A percentile compares a stretch with the other conserved stretches of the same genome.
Conservation (phyloP, 2,329 filamentous ascomycete species). For the Claviceps sorghi region DNA sequence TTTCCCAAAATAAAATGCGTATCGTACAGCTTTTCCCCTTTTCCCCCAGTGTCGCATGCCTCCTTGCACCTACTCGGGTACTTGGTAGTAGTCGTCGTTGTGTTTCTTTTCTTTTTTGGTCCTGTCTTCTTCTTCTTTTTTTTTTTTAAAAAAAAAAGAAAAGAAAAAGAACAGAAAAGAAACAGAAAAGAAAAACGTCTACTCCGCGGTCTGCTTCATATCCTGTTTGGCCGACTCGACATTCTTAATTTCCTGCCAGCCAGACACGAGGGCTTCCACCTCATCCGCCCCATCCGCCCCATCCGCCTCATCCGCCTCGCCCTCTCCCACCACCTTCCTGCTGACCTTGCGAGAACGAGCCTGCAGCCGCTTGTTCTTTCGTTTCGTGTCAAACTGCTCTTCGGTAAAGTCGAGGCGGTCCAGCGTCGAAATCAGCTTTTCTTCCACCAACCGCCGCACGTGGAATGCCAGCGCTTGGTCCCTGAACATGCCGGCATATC, state of each 20-base stretch:
- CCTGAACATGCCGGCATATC: slow-evolving; percentile 66
- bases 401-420: slow-evolving; percentile 36
- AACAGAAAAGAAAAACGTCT: no score
- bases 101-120: no score
- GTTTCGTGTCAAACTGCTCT: slow-evolving; percentile 15
- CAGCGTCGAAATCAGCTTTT: slow-evolving; percentile 42
- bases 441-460: slow-evolving; percentile 63
- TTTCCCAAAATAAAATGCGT: no score
- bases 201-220: neutral
- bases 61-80: no score
- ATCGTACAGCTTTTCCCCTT: no score
- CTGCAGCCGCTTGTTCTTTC: slow-evolving; percentile 11
- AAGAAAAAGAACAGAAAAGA: no score
- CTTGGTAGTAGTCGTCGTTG: no score
- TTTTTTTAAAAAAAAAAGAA: no score
- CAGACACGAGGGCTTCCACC: slow-evolving; percentile 7
- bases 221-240: neutral
- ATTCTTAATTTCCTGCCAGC: neutral
- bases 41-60: no score
- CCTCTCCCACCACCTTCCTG: slow-evolving; percentile 6
- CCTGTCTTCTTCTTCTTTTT: no score
- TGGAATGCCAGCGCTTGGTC: slow-evolving; percentile 65
- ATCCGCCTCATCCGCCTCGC: slow-evolving; percentile 6
- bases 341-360: slow-evolving; percentile 9
- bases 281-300: no score